phyloP scores from a whole-genome alignment of 108 stramenopile species.

The Chaetoceros tenuissimus region DNA sequence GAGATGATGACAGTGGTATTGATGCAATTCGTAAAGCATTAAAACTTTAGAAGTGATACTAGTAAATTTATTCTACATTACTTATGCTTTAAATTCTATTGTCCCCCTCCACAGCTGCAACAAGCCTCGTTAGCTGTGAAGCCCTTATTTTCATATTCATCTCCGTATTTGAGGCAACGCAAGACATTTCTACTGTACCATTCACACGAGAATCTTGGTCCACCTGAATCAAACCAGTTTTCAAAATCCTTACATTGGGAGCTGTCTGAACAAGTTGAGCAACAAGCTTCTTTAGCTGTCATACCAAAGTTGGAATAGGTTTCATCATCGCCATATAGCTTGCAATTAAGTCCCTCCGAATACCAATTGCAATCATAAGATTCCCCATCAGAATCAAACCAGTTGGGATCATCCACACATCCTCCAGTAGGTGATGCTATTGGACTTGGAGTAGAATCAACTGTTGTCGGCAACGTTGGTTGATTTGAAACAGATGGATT shows the following conservation, averaged over 20 bases:
- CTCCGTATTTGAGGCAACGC: constrained; percentile 5
- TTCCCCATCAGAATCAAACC: constrained; percentile 12
- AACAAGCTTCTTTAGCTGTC: constrained; percentile 7
- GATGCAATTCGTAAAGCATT: too few relatives aligned
- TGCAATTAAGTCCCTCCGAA: background rate
- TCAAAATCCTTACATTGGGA: too few relatives aligned
- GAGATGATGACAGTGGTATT: too few relatives aligned
- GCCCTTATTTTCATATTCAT: constrained; percentile 7
- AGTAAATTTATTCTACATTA: too few relatives aligned
- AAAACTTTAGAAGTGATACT: too few relatives aligned
- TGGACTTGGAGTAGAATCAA: too few relatives aligned
- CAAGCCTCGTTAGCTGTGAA: constrained; percentile 11
- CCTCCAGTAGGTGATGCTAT: too few relatives aligned
- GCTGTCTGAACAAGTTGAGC: too few relatives aligned
- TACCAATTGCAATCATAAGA: constrained; percentile 10
- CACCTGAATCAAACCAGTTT: constrained; percentile 10
- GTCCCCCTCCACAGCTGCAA: constrained; percentile 11
- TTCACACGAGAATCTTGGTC: constrained; percentile 1
- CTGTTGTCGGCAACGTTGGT: too few relatives aligned
- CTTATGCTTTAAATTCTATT: too few relatives aligned
- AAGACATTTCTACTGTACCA: constrained; percentile 2
- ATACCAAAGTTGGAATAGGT: constrained; percentile 3
- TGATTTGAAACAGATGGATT: too few relatives aligned
- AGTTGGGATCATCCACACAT: too few relatives aligned
- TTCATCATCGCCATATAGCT: background rate